A percentile compares a stretch with the other conserved stretches of the same genome.
Evolutionary conservation across 2,329 filamentous ascomycete species (phyloP).

Genomic region (Neocatenulostroma microsporum): DNA sequence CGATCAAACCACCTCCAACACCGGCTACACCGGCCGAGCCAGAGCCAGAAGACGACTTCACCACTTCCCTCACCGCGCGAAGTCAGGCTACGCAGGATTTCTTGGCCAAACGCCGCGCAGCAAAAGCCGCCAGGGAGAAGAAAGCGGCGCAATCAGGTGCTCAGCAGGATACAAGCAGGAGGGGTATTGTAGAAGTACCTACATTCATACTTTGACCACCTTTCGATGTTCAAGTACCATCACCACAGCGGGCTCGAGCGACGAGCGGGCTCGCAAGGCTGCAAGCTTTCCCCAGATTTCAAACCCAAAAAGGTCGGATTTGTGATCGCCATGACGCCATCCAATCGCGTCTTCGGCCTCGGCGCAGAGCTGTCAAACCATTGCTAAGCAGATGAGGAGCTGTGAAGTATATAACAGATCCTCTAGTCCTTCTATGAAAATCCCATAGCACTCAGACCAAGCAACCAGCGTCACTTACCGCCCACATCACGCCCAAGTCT

Average conservation of each 20-base stretch:
- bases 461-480: neutral
- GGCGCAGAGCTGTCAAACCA: neutral
- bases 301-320: no score
- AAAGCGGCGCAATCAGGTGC: conserved; percentile 15
- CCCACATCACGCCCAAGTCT: neutral
- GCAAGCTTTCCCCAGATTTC: no score
- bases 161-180: conserved; percentile 20
- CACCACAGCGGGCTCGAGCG: no score
- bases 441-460: no score
- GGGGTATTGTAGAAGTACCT: conserved; percentile 31
- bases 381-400: conserved; percentile 7
- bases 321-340: neutral
- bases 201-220: conserved; percentile 38
- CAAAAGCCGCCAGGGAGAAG: conserved; percentile 26
- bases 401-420: neutral
- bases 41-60: neutral
- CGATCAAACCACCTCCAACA: neutral
- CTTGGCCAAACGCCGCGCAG: conserved; percentile 21
- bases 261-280: no score
- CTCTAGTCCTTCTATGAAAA: neutral
- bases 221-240: no score
- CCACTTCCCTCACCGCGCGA: neutral
- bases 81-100: conserved; percentile 5
- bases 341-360: conserved; percentile 1
- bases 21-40: no score